phyloP scores from a whole-genome alignment of 345 rosid species.

The Nasturtium officinale region DNA sequence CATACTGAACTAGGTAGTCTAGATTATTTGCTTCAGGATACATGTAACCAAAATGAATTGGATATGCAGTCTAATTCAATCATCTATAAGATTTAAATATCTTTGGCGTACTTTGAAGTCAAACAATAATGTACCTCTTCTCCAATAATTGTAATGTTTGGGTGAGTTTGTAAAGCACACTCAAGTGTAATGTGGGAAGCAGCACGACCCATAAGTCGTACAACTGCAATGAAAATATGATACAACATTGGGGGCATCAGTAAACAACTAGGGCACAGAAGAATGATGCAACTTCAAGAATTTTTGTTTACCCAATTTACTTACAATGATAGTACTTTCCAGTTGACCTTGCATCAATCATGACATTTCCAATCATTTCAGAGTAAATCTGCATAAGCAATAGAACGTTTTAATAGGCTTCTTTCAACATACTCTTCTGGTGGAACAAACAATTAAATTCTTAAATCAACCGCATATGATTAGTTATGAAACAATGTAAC shows the following conservation, averaged over 20 bases:
- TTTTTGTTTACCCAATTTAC: constrained; percentile 29
- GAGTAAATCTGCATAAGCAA: constrained; percentile 73
- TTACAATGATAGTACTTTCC: constrained; percentile 98
- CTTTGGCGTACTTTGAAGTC: not conserved
- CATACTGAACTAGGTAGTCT: not conserved
- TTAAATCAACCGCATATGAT: not conserved
- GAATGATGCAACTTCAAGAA: not conserved
- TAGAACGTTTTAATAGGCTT: not conserved
- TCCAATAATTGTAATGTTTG: constrained; percentile 89
- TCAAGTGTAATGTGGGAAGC: constrained; percentile 99
- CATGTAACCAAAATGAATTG: not conserved
- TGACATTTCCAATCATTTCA: constrained; percentile 98
- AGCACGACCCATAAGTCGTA: constrained; percentile 99
- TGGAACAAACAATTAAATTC: constrained; percentile 1
- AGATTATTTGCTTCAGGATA: not conserved
- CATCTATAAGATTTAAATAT: not conserved
- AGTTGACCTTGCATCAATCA: constrained; percentile 97
- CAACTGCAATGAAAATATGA: constrained; percentile 61
- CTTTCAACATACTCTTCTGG: not conserved
- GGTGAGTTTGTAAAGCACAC: constrained; percentile 99
- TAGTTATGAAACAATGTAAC: not conserved
- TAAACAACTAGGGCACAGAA: not conserved
- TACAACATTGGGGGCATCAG: constrained; percentile 20
- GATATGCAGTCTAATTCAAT: constrained; percentile 11
- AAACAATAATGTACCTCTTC: constrained; percentile 74